Conservation (phyloP, 2,329 filamentous ascomycete genomes). For the Diaporthe ampelina region DNA sequence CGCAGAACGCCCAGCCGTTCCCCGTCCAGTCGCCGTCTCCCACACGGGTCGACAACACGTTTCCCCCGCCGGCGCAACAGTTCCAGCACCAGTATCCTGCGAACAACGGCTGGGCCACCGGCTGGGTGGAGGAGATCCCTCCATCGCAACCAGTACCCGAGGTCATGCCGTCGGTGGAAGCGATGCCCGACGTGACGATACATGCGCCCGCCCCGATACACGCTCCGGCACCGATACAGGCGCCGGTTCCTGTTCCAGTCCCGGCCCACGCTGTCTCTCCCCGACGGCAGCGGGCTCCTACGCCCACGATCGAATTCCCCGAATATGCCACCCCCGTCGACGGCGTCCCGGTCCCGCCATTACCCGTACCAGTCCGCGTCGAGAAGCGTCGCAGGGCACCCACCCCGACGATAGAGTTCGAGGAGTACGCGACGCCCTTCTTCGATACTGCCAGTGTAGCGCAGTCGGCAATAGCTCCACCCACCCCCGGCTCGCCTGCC, state of each 20-base stretch:
- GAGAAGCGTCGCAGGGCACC: slow-evolving; percentile 30
- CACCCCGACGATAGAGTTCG: slow-evolving; percentile 20
- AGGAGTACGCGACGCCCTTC: slow-evolving; percentile 17
- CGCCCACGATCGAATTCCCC: slow-evolving; percentile 25
- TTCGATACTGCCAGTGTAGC: neutral
- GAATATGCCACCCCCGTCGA: neutral
- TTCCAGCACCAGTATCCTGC: slow-evolving; percentile 7
- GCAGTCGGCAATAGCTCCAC: neutral
- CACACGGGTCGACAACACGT: slow-evolving; percentile 6
- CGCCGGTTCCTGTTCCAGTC: neutral
- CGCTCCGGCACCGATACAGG: neutral
- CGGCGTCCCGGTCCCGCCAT: neutral
- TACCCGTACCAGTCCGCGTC: slow-evolving; percentile 2
- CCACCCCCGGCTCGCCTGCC: neutral
- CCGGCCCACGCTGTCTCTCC: neutral
- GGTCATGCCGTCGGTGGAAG: slow-evolving; percentile 8
- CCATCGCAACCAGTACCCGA: neutral
- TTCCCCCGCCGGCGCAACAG: neutral
- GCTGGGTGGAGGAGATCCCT: slow-evolving; percentile 17
- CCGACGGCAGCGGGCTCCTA: slow-evolving; percentile 21
- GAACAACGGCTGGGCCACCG: slow-evolving; percentile 5
- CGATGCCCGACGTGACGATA: slow-evolving; percentile 2
- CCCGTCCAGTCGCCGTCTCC: slow-evolving; percentile 4
- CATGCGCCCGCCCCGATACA: slow-evolving; percentile 6
- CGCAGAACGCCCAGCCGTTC: neutral